These are phyloP conservation scores for Penicillium taxi DNA, from an alignment of 495 filamentous ascomycete species.

Conservation along the genomic window DNA sequence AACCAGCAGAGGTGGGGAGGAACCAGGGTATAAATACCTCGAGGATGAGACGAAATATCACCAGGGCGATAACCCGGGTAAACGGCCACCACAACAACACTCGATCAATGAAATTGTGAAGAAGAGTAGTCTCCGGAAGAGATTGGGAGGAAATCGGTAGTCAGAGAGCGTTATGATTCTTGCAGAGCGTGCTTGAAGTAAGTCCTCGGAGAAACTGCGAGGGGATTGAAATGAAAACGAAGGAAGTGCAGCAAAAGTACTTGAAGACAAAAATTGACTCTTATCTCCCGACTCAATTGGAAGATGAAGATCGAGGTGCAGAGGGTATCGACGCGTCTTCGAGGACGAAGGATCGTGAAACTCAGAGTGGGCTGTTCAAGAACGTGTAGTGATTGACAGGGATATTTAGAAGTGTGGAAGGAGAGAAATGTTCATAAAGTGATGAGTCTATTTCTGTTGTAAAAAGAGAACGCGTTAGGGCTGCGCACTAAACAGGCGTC, in stretches of 20 bases:
- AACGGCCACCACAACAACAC: background rate
- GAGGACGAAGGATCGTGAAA: no score
- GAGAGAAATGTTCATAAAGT: no score
- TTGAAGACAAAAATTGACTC: no score
- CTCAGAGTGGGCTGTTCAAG: no score
- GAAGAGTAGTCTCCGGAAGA: background rate
- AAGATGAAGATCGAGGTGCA: no score
- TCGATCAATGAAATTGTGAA: background rate
- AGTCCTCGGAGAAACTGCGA: background rate
- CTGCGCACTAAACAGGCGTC: background rate
- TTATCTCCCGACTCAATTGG: no score
- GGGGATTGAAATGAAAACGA: background rate
- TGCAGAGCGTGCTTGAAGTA: background rate
- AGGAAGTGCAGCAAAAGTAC: no score
- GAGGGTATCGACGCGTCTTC: no score
- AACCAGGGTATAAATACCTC: conserved; percentile 14
- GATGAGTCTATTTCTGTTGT: background rate
- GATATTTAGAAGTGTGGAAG: no score
- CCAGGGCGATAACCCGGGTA: conserved; percentile 1
- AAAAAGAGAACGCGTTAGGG: background rate
- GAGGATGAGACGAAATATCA: background rate
- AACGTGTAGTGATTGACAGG: no score
- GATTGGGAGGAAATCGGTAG: background rate
- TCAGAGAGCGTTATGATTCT: background rate
- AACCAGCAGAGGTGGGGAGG: conserved; percentile 3